A percentile compares a stretch with the other conserved stretches of the same genome.
These are phyloP conservation scores for Ceratocystis cubensis DNA, from an alignment of 2,329 filamentous ascomycete species.

Conservation along the genomic window DNA sequence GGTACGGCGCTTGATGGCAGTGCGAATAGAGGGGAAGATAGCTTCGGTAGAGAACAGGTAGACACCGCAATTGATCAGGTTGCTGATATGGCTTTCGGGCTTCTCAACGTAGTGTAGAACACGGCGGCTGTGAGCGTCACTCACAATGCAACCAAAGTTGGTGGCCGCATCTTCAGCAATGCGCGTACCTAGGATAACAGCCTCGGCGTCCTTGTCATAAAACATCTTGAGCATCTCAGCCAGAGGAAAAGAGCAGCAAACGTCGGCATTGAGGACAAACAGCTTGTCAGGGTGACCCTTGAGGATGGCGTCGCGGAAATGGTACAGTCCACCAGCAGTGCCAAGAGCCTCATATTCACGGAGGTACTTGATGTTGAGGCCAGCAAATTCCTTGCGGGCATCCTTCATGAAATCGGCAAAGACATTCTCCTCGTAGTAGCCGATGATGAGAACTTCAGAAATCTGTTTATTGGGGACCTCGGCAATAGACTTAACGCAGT, in stretches of 20 bases:
- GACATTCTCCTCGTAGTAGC: constrained; percentile 95
- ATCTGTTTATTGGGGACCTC: constrained; percentile 70
- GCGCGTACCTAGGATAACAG: constrained; percentile 85
- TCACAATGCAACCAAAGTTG: constrained; percentile 97
- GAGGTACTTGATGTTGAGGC: constrained; percentile 84
- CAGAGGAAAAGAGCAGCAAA: constrained; percentile 96
- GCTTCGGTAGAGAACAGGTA: constrained; percentile 93
- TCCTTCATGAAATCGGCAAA: constrained; percentile 98
- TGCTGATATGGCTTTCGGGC: constrained; percentile 92
- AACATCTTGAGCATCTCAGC: constrained; percentile 92
- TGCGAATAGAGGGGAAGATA: constrained; percentile 92
- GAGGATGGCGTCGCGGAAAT: constrained; percentile 97
- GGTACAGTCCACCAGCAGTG: constrained; percentile 92
- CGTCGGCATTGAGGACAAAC: constrained; percentile 95
- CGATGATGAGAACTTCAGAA: constrained; percentile 93
- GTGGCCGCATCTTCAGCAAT: constrained; percentile 81
- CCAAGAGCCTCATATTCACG: constrained; percentile 94
- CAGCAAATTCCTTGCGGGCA: constrained; percentile 68
- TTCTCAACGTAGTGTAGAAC: constrained; percentile 99
- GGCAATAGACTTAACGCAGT: constrained; percentile 83
- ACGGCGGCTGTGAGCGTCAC: constrained; percentile 81
- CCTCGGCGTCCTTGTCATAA: constrained; percentile 89
- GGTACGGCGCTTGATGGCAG: constrained; percentile 86
- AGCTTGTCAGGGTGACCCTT: constrained; percentile 90
- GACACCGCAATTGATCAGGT: constrained; percentile 97